Base-by-base conservation (phyloP, 2,329 filamentous ascomycete genomes). In the Whalleya microplaca region DNA sequence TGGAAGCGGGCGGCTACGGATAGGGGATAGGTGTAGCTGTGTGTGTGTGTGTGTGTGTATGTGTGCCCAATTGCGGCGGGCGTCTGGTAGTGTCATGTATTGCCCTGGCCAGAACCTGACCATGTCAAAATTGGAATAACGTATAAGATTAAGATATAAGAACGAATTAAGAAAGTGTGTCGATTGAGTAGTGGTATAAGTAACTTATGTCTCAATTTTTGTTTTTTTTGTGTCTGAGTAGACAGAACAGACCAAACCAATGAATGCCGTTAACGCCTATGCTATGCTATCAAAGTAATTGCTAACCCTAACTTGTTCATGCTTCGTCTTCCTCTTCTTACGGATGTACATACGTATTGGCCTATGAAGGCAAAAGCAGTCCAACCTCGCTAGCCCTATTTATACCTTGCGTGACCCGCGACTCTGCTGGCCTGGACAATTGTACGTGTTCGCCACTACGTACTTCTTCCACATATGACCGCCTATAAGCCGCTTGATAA, bases 201-300 rank as follows among this genome's bases (percentile, higher is more conserved):
- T n/a, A n/a, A n/a, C n/a, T n/a, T n/a, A n/a, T n/a, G n/a, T n/a
- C n/a, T n/a, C n/a, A n/a, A n/a, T n/a, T n/a, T n/a, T n/a, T n/a
- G n/a, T n/a, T 7, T 37, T 37, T 14, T 37, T 14, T 6, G 6
- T 7, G 32, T 37, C n/a, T n/a, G n/a, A n/a, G n/a, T n/a, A n/a
- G n/a, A n/a, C n/a, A n/a, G n/a, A n/a, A n/a, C 14, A 59, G 54
- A 56, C 37, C 44, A 56, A 56, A 60, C n/a, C 58, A 53, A 53
- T 56, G n/a, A n/a, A n/a, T n/a, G n/a, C n/a, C n/a, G n/a, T n/a
- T n/a, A 69, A 72, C 72, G 71, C 72, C 72, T 54, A 62, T 72
- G 69, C 72, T 69, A 73, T 73, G 70, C 69, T 62, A 56, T 55
- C 53, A 46, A 49, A 50, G 58, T 44, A 49, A 41, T 50, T 48